phyloP scores from a whole-genome alignment of 768 basidiomycete genomes.

The Crucibulum laeve region DNA sequence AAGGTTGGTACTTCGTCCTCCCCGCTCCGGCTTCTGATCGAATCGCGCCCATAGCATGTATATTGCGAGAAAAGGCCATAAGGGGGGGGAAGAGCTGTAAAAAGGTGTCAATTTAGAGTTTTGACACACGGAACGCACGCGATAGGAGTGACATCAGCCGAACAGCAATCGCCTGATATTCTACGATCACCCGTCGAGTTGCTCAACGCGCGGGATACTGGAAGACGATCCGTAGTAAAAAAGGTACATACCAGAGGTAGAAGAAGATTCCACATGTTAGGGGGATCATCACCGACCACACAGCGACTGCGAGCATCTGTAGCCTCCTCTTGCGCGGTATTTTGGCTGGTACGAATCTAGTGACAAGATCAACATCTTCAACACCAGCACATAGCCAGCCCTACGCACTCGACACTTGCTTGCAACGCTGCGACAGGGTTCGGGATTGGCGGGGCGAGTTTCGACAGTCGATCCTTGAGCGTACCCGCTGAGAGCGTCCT shows the following conservation, averaged over 20 bases:
- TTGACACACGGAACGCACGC: background rate
- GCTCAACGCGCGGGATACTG: background rate
- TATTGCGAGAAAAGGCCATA: slow-evolving; percentile 80
- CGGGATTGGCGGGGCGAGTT: slow-evolving; percentile 45
- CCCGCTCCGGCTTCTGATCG: slow-evolving; percentile 70
- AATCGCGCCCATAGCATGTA: slow-evolving; percentile 81
- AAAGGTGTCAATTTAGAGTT: background rate
- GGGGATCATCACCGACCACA: slow-evolving; percentile 83
- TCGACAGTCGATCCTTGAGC: slow-evolving; percentile 59
- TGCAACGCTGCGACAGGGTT: slow-evolving; percentile 62
- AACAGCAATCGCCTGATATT: background rate
- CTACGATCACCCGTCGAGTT: background rate
- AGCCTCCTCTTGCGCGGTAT: slow-evolving; percentile 83
- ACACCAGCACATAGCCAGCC: background rate
- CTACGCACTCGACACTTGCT: slow-evolving; percentile 63
- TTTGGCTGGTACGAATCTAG: slow-evolving; percentile 79
- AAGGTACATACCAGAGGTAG: slow-evolving; percentile 65
- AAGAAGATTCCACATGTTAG: slow-evolving; percentile 66
- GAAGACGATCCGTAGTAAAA: background rate
- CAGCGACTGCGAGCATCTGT: slow-evolving; percentile 85
- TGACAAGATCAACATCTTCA: background rate
- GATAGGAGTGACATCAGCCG: background rate
- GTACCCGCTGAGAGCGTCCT: slow-evolving; percentile 58
- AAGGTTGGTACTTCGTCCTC: slow-evolving; percentile 73
- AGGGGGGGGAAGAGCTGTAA: slow-evolving; percentile 74